Conservation (phyloP, 1,139 yeast species). For the Diutina mesorugosa region DNA sequence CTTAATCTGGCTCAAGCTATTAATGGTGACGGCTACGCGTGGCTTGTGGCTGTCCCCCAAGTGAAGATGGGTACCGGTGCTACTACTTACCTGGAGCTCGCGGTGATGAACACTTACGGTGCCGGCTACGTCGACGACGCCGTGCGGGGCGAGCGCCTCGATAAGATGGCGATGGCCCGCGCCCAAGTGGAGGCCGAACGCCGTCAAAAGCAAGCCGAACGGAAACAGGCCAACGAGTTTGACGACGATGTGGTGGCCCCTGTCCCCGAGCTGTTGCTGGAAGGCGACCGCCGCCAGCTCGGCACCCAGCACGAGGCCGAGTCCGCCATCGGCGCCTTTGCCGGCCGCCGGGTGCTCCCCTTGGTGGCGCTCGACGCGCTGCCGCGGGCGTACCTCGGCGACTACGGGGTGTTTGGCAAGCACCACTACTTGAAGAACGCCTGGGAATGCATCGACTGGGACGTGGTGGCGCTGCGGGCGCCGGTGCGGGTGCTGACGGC, state of each 20-base stretch:
- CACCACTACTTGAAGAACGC: slow-evolving; percentile 50
- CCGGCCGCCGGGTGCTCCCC: slow-evolving; percentile 39
- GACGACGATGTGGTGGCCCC: slow-evolving; percentile 6
- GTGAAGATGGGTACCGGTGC: slow-evolving; percentile 18
- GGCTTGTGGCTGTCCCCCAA: slow-evolving; percentile 55
- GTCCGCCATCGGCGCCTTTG: slow-evolving; percentile 17
- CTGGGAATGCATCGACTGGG: slow-evolving; percentile 69
- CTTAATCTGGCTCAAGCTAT: slow-evolving; percentile 49
- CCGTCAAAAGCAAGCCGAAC: slow-evolving; percentile 8
- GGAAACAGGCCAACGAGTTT: slow-evolving; percentile 5
- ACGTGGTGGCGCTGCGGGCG: slow-evolving; percentile 22
- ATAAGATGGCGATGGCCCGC: slow-evolving; percentile 21
- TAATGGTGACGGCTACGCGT: slow-evolving; percentile 65
- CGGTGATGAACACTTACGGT: slow-evolving; percentile 65
- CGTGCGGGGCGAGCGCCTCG: slow-evolving; percentile 37
- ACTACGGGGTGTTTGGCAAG: slow-evolving; percentile 71
- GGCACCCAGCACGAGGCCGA: slow-evolving; percentile 34
- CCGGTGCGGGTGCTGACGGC: background rate
- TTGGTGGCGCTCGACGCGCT: slow-evolving; percentile 59
- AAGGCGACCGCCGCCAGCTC: slow-evolving; percentile 13
- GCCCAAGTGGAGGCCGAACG: slow-evolving; percentile 18
- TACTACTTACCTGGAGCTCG: slow-evolving; percentile 31
- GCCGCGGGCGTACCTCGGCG: slow-evolving; percentile 53
- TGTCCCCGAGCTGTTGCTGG: slow-evolving; percentile 4
- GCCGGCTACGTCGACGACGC: slow-evolving; percentile 54